Base-by-base conservation (phyloP, 83 land plant species). In the Isoetes engelmannii region DNA sequence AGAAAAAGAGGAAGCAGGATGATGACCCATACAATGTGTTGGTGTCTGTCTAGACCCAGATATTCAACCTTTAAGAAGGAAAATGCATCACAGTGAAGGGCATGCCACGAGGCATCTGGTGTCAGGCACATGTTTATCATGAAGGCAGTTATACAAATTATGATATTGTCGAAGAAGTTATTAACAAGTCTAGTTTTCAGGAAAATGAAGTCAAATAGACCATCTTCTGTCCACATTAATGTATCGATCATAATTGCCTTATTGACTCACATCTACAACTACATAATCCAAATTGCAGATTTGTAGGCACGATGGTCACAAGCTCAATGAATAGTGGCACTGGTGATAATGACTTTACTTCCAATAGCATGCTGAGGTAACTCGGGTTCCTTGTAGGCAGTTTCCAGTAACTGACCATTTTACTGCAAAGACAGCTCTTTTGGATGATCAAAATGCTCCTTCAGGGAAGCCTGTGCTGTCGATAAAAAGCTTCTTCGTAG, bases 331-430 rank as follows among this genome's bases (percentile, higher is more conserved):
- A 28, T 28, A 50, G 64, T 95, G 17, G 72, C 48, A 51, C 89
- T 86, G 37, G 86, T 54, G 90, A 88, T 43, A 97, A 95, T 71
- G 97, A 95, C 60, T 95, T 95, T 70, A 71, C 82, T 41, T 84
- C 85, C 18, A 82, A 86, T 45, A 77, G 58, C 66, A 81, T 73
- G 62, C 65, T 95, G 61, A 97, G 13, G 82, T 95, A 44, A 70
- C 91, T 43, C 86, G 88, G 69, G 97, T 95, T 56, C 89, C 91
- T 44, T 75, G 90, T 3, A 78, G 97, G 48, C 97, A 95, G 63
- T 95, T 61, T 74, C 97, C 97, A 46, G 99, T 95, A 4, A 84
- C 97, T 5, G 59, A 82, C 46, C 94, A 95, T 78, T 95, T 90
- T 72, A 89, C 95, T 71, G 82, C 74, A 48, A 86, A 75, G 72